phyloP scores from a whole-genome alignment of 768 basidiomycete species.

The Lentinus brumalis region DNA sequence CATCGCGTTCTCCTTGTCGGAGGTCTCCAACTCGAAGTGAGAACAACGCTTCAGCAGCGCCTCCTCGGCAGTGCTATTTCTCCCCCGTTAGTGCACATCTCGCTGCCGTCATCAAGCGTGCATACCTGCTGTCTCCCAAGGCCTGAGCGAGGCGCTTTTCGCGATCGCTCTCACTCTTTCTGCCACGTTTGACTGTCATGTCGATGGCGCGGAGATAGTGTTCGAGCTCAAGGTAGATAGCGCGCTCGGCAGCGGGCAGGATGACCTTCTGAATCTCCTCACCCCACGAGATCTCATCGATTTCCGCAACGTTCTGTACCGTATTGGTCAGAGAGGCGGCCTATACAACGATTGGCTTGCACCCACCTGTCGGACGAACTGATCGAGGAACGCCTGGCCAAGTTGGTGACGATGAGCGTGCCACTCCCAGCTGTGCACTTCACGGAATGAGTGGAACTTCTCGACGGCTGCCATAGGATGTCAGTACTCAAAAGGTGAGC shows the following conservation, averaged over 20 bases:
- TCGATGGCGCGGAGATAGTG: slow-evolving; percentile 91
- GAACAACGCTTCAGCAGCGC: slow-evolving; percentile 94
- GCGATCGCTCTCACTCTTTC: slow-evolving; percentile 75
- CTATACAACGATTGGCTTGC: slow-evolving; percentile 2
- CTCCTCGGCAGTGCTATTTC: slow-evolving; percentile 78
- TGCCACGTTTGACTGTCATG: slow-evolving; percentile 72
- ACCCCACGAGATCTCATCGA: slow-evolving; percentile 89
- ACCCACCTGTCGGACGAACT: slow-evolving; percentile 81
- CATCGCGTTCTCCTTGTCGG: slow-evolving; percentile 72
- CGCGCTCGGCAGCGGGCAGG: slow-evolving; percentile 90
- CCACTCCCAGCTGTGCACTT: slow-evolving; percentile 91
- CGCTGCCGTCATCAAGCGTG: slow-evolving; percentile 16
- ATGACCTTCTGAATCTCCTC: slow-evolving; percentile 62
- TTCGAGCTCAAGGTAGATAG: slow-evolving; percentile 92
- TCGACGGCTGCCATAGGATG: slow-evolving; percentile 63
- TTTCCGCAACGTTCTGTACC: slow-evolving; percentile 88
- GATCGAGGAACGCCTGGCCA: slow-evolving; percentile 81
- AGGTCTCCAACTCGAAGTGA: slow-evolving; percentile 84
- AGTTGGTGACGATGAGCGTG: slow-evolving; percentile 83
- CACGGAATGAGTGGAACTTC: slow-evolving; percentile 95
- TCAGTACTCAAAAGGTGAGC: slow-evolving; percentile 6
- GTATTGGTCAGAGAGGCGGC: not conserved
- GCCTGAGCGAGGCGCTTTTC: slow-evolving; percentile 86
- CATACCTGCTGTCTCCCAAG: slow-evolving; percentile 82
- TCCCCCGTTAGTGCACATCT: slow-evolving; percentile 1